Base-by-base conservation (phyloP, 208 protist species). In the Trypanosoma grayi region DNA sequence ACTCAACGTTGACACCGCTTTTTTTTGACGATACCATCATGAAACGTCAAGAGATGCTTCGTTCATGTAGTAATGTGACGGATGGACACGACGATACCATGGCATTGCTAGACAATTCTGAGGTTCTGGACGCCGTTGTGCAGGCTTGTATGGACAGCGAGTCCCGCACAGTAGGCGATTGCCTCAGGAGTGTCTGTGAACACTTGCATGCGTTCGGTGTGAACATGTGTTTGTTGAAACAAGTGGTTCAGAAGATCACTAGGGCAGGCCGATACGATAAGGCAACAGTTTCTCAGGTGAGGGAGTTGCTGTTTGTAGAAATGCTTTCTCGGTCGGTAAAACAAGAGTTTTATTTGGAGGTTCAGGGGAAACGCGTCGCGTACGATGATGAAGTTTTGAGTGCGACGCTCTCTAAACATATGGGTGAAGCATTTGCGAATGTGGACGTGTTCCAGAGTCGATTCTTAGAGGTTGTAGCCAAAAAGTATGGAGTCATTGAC, bases 21-120 rank as follows among this genome's bases (percentile, higher is more conserved):
- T 28, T 13, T 50, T 0, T 60, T n/a, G 16, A 7, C 8, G 33
- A 20, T 36, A 10, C 14, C 41, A 8, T 43, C 27, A 82, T 93
- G 76, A 90, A 87, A 60, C 81, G 83, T 10, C 87, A 91, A 48
- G 83, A 90, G 55, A 85, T 91, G 81, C 73, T 91, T 47, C n/a
- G n/a, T n/a, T n/a, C n/a, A n/a, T n/a, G n/a, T n/a, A n/a, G n/a
- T n/a, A n/a, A n/a, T n/a, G n/a, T n/a, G n/a, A n/a, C n/a, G n/a
- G n/a, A n/a, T n/a, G n/a, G n/a, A n/a, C n/a, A n/a, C n/a, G n/a
- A n/a, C n/a, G n/a, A n/a, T n/a, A n/a, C n/a, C n/a, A n/a, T n/a
- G n/a, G n/a, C n/a, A n/a, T n/a, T n/a, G n/a, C 60, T 92, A 10
- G 74, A 83, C 39, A 58, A 75, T 18, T 36, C 52, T 20, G 48